Percentiles rank a stretch among this genome's conserved stretches.
Evolutionary conservation across 202 grass and related monocot genomes (phyloP).

Genomic region (Cymbopogon flexuosus): DNA sequence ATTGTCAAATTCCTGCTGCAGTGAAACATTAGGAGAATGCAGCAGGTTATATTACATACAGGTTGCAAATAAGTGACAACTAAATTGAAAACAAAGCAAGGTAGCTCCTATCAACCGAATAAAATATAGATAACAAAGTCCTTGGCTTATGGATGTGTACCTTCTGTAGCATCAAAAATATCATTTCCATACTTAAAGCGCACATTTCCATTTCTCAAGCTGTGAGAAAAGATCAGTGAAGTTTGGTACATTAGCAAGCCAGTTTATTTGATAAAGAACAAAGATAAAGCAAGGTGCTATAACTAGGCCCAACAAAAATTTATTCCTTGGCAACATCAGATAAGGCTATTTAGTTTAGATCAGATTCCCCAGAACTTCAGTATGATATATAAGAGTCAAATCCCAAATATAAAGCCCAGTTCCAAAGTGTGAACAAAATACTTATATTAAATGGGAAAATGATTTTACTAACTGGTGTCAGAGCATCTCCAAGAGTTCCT

Average conservation of each 20-base stretch:
- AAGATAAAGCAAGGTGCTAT: background rate
- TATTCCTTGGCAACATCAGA: background rate
- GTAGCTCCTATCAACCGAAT: background rate
- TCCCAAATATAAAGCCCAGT: background rate
- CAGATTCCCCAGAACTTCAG: background rate
- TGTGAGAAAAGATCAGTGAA: constrained; percentile 32
- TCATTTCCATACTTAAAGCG: constrained; percentile 62
- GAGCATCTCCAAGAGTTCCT: background rate
- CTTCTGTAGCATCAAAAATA: constrained; percentile 4
- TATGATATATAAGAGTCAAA: background rate
- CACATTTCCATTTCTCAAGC: constrained; percentile 88
- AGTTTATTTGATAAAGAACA: constrained; percentile 22
- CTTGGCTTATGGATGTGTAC: constrained; percentile 2
- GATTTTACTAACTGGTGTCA: background rate
- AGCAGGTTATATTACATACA: background rate
- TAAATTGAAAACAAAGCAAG: background rate
- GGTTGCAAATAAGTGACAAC: constrained; percentile 16
- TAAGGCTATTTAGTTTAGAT: background rate
- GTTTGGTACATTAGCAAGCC: background rate
- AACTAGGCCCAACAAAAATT: background rate
- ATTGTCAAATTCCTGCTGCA: background rate
- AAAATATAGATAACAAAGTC: constrained; percentile 10
- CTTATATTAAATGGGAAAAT: background rate
- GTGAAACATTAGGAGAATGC: background rate
- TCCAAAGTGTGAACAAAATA: background rate